Conservation (phyloP, 2,329 filamentous ascomycete species). For the Leptographium lundbergii region DNA sequence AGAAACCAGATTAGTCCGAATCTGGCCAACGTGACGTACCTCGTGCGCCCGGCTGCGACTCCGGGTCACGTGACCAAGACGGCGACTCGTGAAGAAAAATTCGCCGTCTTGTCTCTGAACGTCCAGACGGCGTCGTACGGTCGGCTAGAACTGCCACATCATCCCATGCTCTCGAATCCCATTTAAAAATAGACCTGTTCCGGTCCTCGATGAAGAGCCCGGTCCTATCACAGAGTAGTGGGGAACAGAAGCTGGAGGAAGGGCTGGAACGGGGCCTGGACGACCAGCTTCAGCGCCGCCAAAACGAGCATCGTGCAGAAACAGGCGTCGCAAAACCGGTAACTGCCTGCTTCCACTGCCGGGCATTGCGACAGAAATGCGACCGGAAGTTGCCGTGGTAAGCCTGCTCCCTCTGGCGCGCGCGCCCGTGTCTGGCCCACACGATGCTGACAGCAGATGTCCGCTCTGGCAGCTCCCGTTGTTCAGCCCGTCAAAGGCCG, state of each 20-base stretch:
- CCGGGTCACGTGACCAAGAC: background rate
- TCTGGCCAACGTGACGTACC: background rate
- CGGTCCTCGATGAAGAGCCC: background rate
- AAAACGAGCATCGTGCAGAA: background rate
- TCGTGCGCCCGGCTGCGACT: background rate
- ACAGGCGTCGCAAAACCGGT: conserved; percentile 5
- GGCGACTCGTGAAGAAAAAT: background rate
- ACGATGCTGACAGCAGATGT: background rate
- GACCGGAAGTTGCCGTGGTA: conserved; percentile 12
- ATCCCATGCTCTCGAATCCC: background rate
- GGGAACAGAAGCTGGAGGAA: background rate
- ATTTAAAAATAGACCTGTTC: background rate
- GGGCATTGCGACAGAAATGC: conserved; percentile 9
- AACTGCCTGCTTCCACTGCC: conserved; percentile 13
- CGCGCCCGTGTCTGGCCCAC: background rate
- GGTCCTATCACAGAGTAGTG: background rate
- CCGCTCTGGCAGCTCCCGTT: conserved; percentile 5
- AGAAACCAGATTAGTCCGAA: background rate
- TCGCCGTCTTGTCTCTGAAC: background rate
- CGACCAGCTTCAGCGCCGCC: background rate
- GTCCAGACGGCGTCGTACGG: background rate
- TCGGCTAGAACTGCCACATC: background rate
- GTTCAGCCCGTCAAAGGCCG: conserved; percentile 6
- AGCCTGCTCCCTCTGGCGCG: background rate
- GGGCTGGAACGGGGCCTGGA: background rate